Evolutionary conservation across 192 early-diverging fungal genomes (phyloP).

Genomic region (Jimgerdemannia flammicorona): DNA sequence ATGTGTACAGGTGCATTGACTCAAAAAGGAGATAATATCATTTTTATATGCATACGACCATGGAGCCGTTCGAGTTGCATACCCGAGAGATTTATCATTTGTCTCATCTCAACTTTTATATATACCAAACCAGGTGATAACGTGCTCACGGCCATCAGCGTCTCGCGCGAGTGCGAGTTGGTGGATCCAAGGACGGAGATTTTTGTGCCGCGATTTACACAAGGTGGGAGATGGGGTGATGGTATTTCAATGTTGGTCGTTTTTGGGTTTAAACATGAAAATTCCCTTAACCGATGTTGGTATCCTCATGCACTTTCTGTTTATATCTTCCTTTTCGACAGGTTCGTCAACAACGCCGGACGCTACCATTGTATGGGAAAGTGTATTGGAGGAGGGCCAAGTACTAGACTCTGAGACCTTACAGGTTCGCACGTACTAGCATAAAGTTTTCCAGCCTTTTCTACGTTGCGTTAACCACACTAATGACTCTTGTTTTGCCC

Average conservation of each 20-base stretch:
- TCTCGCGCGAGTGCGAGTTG: constrained; percentile 90
- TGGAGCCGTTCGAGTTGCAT: too few species aligned
- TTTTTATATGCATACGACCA: too few species aligned
- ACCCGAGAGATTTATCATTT: not conserved
- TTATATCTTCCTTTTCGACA: constrained; percentile 3
- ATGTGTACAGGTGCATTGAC: constrained; percentile 86
- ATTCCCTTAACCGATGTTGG: too few species aligned
- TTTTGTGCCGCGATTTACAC: constrained; percentile 73
- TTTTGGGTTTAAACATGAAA: too few species aligned
- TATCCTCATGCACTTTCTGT: too few species aligned
- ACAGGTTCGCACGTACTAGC: not conserved
- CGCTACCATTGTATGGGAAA: constrained; percentile 73
- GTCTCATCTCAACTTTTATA: constrained; percentile 1
- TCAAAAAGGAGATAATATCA: not conserved
- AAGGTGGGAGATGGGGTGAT: constrained; percentile 11
- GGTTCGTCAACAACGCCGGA: constrained; percentile 43
- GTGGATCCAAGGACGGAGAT: constrained; percentile 69
- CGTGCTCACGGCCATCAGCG: constrained; percentile 92
- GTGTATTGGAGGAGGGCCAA: constrained; percentile 40
- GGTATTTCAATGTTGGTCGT: not conserved
- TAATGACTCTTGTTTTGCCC: constrained; percentile 8
- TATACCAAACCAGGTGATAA: constrained; percentile 69
- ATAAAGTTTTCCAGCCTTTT: too few species aligned
- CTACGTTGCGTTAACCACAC: not conserved
- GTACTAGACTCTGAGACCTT: constrained; percentile 34